These are phyloP conservation scores for Raffaelea albimanens DNA, from an alignment of 2,329 filamentous ascomycete genomes.

Conservation along the genomic window DNA sequence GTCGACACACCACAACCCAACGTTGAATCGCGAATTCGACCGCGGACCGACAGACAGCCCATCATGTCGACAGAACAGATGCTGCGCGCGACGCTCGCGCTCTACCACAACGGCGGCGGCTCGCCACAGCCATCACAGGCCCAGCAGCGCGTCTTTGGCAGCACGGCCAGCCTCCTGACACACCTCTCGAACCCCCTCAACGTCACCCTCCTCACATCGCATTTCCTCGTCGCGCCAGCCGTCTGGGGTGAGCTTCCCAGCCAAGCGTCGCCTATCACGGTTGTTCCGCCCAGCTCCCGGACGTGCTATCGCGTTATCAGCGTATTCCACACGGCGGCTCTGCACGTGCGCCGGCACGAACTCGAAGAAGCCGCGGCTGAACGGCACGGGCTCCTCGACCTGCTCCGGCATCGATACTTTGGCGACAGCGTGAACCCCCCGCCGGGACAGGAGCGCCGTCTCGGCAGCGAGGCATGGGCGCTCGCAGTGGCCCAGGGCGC, in stretches of 20 bases:
- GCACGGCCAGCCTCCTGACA: conserved; percentile 57
- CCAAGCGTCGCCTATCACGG: background rate
- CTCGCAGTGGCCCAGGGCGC: conserved; percentile 47
- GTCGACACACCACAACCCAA: too few relatives aligned
- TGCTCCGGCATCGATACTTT: background rate
- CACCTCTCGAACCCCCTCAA: conserved; percentile 68
- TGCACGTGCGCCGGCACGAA: conserved; percentile 41
- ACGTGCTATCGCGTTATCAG: conserved; percentile 58
- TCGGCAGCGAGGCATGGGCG: conserved; percentile 42
- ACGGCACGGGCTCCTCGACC: conserved; percentile 10
- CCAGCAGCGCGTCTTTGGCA: conserved; percentile 48
- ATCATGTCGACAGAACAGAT: conserved; percentile 59
- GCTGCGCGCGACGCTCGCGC: conserved; percentile 55
- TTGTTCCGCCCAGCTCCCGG: too few relatives aligned
- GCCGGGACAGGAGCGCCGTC: conserved; percentile 20
- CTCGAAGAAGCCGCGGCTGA: conserved; percentile 27
- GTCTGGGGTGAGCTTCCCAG: conserved; percentile 44
- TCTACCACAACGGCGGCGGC: conserved; percentile 45
- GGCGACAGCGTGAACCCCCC: background rate
- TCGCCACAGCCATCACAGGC: background rate
- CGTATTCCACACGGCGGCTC: conserved; percentile 60
- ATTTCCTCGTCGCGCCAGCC: conserved; percentile 61
- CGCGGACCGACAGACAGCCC: background rate
- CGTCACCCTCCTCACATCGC: conserved; percentile 61
- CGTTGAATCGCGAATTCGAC: background rate